These are phyloP conservation scores for Cyberlindnera suaveolens DNA, from an alignment of 805 yeast species.

Conservation along the genomic window DNA sequence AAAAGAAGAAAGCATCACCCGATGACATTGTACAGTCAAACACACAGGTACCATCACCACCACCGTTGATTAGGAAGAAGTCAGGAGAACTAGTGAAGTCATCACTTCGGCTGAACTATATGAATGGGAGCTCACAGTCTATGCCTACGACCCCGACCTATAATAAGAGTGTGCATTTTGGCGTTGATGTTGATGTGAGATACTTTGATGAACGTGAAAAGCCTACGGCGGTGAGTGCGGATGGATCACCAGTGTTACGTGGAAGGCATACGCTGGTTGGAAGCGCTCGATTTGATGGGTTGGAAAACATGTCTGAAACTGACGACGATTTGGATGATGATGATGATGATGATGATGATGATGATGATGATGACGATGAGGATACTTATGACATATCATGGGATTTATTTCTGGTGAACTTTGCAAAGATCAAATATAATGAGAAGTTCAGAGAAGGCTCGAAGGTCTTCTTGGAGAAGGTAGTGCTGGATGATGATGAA, in stretches of 20 bases:
- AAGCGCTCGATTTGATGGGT: slow-evolving; percentile 8
- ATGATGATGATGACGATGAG: slow-evolving; percentile 11
- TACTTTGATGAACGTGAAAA: slow-evolving; percentile 68
- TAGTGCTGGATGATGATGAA: slow-evolving; percentile 51
- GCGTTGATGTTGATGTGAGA: slow-evolving; percentile 58
- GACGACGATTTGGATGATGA: slow-evolving; percentile 14
- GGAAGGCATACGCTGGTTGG: slow-evolving; percentile 15
- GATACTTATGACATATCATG: slow-evolving; percentile 30
- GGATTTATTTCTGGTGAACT: slow-evolving; percentile 37
- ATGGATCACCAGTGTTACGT: slow-evolving; percentile 47
- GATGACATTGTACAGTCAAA: slow-evolving; percentile 1
- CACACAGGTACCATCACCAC: slow-evolving; percentile 1
- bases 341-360: slow-evolving; percentile 11
- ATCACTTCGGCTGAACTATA: slow-evolving; percentile 45
- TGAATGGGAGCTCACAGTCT: slow-evolving; percentile 32
- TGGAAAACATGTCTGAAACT: slow-evolving; percentile 21
- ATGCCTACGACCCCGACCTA: slow-evolving; percentile 50
- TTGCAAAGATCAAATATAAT: slow-evolving; percentile 41
- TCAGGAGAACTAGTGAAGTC: slow-evolving; percentile 84
- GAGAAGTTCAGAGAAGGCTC: slow-evolving; percentile 34
- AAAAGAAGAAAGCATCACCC: slow-evolving; percentile 15
- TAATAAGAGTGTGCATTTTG: slow-evolving; percentile 75
- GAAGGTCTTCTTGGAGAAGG: slow-evolving; percentile 55
- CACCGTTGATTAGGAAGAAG: slow-evolving; percentile 61
- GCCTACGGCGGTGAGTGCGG: slow-evolving; percentile 72